A percentile compares a stretch with the other conserved stretches of the same genome.
These are phyloP conservation scores for Helianthus tuberosus DNA, from an alignment of 129 eudicot species.

Conservation along the genomic window DNA sequence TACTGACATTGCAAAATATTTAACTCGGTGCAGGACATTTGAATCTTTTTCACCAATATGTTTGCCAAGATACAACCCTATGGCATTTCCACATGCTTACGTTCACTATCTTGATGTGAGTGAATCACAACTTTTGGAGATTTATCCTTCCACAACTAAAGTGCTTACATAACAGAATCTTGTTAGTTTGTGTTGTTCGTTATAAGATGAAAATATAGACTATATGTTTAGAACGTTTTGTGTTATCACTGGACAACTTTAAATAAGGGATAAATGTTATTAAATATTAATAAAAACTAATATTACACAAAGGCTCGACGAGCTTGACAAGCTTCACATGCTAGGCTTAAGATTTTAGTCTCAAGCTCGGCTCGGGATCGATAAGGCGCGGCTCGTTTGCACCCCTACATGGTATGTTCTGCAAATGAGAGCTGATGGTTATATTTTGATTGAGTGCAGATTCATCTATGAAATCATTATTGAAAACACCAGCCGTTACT, in stretches of 20 bases:
- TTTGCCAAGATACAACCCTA: conserved; percentile 95
- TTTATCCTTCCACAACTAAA: conserved; percentile 4
- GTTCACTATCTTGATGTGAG: conserved; percentile 95
- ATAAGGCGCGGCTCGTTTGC: too few relatives aligned
- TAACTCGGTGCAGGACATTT: too few relatives aligned
- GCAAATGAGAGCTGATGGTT: neutral
- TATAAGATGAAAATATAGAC: conserved; percentile 5
- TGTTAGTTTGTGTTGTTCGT: too few relatives aligned
- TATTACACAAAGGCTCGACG: too few relatives aligned
- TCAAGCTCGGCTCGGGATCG: too few relatives aligned
- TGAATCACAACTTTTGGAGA: conserved; percentile 12
- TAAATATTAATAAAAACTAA: too few relatives aligned
- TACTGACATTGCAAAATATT: too few relatives aligned
- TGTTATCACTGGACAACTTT: neutral
- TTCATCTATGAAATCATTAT: neutral
- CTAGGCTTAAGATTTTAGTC: too few relatives aligned
- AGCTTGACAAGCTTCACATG: too few relatives aligned
- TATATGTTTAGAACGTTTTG: conserved; percentile 2
- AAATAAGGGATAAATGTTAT: too few relatives aligned
- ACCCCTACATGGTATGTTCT: neutral
- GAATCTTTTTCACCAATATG: too few relatives aligned
- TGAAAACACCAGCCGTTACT: neutral
- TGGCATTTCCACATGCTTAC: conserved; percentile 93
- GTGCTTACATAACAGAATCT: conserved; percentile 1
- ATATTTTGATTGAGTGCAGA: neutral